Base-by-base conservation (phyloP, 495 filamentous ascomycete genomes). In the Rhizodiscina lignyota region DNA sequence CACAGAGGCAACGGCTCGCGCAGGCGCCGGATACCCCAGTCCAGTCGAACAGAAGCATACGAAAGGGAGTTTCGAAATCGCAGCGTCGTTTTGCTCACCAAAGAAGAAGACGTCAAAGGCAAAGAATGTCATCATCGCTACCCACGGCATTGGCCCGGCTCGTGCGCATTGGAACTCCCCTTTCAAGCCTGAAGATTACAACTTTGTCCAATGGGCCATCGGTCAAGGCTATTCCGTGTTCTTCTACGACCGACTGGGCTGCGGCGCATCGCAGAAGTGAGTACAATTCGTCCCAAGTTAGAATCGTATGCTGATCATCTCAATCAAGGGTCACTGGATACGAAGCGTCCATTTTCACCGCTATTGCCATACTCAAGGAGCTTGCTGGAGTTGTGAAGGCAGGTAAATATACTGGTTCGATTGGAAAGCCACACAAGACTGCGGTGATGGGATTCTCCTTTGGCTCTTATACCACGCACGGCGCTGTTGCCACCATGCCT, bases 111-210 rank as follows among this genome's bases (percentile, higher is more conserved):
- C 30, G 20, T 38, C 41, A 3, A 44, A 44, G 34, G 45, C 39
- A 29, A 49, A 45, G 21, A 45, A 23, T 19, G 38, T 49, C 12
- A 42, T 45, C 19, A 11, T 49, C 11, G 45, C 42, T 4, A 45
- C 45, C 5, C 45, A 49, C 36, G 45, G 45, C 2, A 45, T 49
- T 23, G 42, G 45, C 4, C 45, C 38, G 6, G 42, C n/a, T n/a
- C n/a, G n/a, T n/a, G 19, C 41, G 15, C 47, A 49, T 30, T 49
- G 47, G 47, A 49, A 49, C 33, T 40, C 38, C 3, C 39, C 43
- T 13, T 49, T 22, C 31, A 27, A 24, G 23, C 47, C 47, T 17
- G 36, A 43, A 3, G 39, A 46, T 18, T 49, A 35, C 31, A 49
- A 46, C 33, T 47, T 49, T 20, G 43, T 49, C 5, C 32, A 49